Base-by-base conservation (phyloP, 1,139 yeast species). In the Kodamaea arcana region DNA sequence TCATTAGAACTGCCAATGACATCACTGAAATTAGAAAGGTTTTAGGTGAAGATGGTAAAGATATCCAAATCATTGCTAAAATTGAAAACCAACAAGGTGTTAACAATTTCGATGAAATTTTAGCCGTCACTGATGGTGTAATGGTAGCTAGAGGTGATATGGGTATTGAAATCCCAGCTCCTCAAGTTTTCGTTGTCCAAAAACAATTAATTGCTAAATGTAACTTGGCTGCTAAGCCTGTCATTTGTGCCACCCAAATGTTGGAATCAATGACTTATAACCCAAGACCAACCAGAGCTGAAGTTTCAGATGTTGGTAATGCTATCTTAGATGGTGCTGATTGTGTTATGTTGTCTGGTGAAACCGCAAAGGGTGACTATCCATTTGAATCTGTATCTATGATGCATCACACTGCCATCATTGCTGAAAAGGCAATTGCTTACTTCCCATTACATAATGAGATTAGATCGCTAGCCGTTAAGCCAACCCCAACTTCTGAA, bases 221-320 rank as follows among this genome's bases (percentile, higher is more conserved):
- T 78, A 94, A 92, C 80, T 76, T 90, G 64, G 97, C 96, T 51
- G 99, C 97, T 62, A 92, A 94, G 80, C 98, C 99, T 60, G 97
- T 88, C 52, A 88, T 92, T 62, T 94, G 98, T 75, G 99, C 99
- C 50, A 92, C 99, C 50, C 99, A 92, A 75, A 92, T 92, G 98
- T 83, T 92, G 68, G 99, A 92, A 73, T 87, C 97, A 42, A 92
- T 92, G 99, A 92, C 97, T 43, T 87, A 83, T 72, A 94, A 92
- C 83, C 99, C 99, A 64, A 84, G 98, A 72, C 98, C 99, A 69
- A 92, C 99, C 62, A 86, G 99, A 75, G 99, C 99, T 52, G 99
- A 92, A 75, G 97, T 92, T 46, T 83, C 95, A 37, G 99, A 92
- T 68, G 98, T 94, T 47, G 98, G 98, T 72, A 92, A 92, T 69